Evolutionary conservation across 331 rosid species (phyloP).

Genomic region (Acacia pycnantha): DNA sequence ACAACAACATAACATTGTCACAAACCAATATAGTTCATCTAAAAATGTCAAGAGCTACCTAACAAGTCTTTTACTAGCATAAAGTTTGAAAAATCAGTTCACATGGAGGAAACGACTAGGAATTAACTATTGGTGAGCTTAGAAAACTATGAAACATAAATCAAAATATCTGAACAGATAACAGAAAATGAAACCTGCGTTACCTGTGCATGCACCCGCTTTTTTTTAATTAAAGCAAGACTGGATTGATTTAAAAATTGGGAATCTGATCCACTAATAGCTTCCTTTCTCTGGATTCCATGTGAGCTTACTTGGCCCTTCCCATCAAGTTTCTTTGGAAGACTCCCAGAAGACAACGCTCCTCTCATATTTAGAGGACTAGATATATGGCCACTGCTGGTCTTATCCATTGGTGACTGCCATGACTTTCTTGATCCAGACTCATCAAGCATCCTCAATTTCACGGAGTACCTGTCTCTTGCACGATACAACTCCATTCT

Average conservation of each 20-base stretch:
- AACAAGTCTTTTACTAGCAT: not conserved
- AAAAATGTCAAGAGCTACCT: not conserved
- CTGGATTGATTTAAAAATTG: conserved; percentile 65
- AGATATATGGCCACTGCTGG: conserved; percentile 49
- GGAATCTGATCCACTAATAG: conserved; percentile 67
- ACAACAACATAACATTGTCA: not conserved
- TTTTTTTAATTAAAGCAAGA: conserved; percentile 72
- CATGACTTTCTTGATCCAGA: conserved; percentile 68
- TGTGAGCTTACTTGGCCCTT: conserved; percentile 56
- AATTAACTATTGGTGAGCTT: not conserved
- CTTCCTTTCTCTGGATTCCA: conserved; percentile 65
- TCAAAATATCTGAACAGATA: not conserved
- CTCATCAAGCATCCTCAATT: conserved; percentile 72
- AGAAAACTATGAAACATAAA: not conserved
- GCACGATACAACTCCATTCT: conserved; percentile 80
- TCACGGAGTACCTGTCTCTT: conserved; percentile 76
- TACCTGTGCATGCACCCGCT: conserved; percentile 91
- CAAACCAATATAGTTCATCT: not conserved
- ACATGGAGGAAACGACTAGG: not conserved
- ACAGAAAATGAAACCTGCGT: conserved; percentile 15
- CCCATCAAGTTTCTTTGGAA: conserved; percentile 61
- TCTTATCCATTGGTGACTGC: conserved; percentile 66
- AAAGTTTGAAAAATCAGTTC: conserved; percentile 2
- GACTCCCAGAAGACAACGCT: conserved; percentile 62
- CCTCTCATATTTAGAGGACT: conserved; percentile 58